These are phyloP conservation scores for Naegleria fowleri DNA, from an alignment of 208 protist species.

Conservation along the genomic window DNA sequence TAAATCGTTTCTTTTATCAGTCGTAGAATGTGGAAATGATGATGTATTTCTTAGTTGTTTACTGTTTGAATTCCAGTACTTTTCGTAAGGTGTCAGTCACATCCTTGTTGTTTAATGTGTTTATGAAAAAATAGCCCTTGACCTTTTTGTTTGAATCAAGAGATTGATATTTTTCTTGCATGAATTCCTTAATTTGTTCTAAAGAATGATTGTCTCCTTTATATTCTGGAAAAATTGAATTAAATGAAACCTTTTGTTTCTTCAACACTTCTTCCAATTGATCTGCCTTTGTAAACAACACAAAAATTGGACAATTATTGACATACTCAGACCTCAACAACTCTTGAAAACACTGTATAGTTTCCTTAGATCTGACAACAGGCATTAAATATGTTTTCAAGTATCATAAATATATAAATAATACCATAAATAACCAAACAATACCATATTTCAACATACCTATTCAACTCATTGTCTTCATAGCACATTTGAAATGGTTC, in stretches of 20 bases:
- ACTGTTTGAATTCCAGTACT: too few species aligned
- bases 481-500: background rate
- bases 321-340: background rate
- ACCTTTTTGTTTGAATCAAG: background rate
- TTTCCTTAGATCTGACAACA: background rate
- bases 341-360: background rate
- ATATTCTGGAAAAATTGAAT: background rate
- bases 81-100: background rate
- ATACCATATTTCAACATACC: background rate
- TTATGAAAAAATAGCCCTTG: background rate
- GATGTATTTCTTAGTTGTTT: too few species aligned
- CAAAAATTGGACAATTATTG: background rate
- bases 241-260: background rate
- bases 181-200: background rate
- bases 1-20: too few species aligned
- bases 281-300: background rate
- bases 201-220: background rate
- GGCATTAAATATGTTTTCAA: too few species aligned
- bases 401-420: too few species aligned
- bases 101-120: background rate
- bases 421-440: too few species aligned
- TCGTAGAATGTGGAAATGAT: too few species aligned
- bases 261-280: background rate
- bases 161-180: background rate
- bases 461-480: background rate